Base-by-base conservation (phyloP, 768 basidiomycete species). In the Termitomyces sp. region DNA sequence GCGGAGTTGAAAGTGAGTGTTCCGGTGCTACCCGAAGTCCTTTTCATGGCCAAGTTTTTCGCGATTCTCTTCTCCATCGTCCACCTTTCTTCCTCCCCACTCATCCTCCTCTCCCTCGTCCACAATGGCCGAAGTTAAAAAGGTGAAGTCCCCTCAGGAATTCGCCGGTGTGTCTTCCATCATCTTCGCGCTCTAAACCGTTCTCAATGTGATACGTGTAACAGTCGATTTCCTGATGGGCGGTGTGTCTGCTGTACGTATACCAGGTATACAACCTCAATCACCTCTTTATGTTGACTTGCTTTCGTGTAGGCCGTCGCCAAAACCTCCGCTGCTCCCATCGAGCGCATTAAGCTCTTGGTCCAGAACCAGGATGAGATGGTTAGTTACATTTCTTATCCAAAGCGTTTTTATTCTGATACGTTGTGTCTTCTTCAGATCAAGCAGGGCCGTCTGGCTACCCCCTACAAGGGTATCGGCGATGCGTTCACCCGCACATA, bases 331-430 rank as follows among this genome's bases (percentile, higher is more conserved):
- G 97, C 97, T 67, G 97, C 97, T 63, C 97, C 97, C 77, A 99
- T 99, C 69, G 97, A 98, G 86, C 95, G 97, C 72, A 96, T 99
- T 78, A 99, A 99, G 83, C 87, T 98, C 69, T 78, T 96, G 72
- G 89, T 96, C 59, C 93, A 98, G 79, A 98, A 97, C 80, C 96
- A 98, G 86, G 96, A 95, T 85, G 97, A 98, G 82, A 99, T 98
- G 97, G 90, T 87, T n/a, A 3, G 77, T 71, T n/a, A 56, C 12
- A 25, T 40, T 53, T 29, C 43, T 21, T 5, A 25, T 40, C 3
- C 40, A 52, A 45, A 11, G 49, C n/a, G 5, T 27, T 21, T 9
- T 1, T 21, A 25, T 11, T 53, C 52, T 78, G 68, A 77, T 73
- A 75, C 70, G 68, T 71, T 71, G 10, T 21, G 72, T 60, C 27